Evolutionary conservation across 2,329 filamentous ascomycete genomes (phyloP), one percentile per base, ranked within the genome.

Genomic region (Monosporascus sp.): DNA sequence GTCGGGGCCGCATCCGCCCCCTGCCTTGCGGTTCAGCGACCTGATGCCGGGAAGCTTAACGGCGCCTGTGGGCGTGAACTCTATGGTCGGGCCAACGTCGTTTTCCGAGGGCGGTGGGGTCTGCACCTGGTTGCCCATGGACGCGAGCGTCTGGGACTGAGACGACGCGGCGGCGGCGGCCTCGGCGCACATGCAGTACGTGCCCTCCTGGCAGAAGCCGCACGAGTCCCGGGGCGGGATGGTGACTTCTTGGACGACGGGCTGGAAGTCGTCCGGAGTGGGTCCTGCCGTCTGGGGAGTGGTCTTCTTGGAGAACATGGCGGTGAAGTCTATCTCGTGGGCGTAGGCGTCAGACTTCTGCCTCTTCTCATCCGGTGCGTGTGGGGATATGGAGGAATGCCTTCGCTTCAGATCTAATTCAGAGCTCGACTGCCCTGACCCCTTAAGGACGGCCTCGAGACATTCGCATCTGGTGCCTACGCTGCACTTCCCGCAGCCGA

Each of bases 151-250:
- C 41, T 75, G 72, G 15, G 72, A 65, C 2, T 41, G 7, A 3
- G 68, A 67, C 14, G 72, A 69, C 61, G 73, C 71, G 49, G 71
- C 69, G 11, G 65, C 62, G 36, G 67, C 64, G 35, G 67, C 60
- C 59, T 92, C 89, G 24, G 88, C 89, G 69, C 89, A 94, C 59
- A 91, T 84, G 65, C 89, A 94, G 62, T 89, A 89, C 0, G 87
- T 91, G 5, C 88, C 88, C 55, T 92, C 88, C 57, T 86, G 83
- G 70, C 89, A 94, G 72, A 94, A 94, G 7, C 89, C 89, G 67
- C 89, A 94, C 20, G 82, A 80, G 62, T 93, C 89, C 57, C 82
- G 79, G 5, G 80, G 75, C 11, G 75, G 72, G 43, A 79, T 69
- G 15, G 64, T 58, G 4, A 54, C 46, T 20, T 57, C 22, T 53